A percentile compares a stretch with the other conserved stretches of the same genome.
Evolutionary conservation across 768 basidiomycete genomes (phyloP).

Genomic region (Amanita brunnescens): DNA sequence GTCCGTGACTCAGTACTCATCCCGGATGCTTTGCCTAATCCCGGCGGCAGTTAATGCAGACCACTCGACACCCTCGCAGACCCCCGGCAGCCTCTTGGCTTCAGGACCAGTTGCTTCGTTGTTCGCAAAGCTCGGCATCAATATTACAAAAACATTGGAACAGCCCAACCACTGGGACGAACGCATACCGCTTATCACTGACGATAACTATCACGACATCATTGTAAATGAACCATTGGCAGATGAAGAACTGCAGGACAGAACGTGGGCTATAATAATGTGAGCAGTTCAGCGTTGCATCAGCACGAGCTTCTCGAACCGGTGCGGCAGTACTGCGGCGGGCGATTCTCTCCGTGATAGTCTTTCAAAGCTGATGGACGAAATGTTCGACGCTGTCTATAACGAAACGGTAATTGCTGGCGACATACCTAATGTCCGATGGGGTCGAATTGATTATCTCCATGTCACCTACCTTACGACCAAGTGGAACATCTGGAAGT

Average conservation of each 20-base stretch:
- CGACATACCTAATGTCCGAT: slow-evolving; percentile 65
- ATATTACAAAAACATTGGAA: slow-evolving; percentile 49
- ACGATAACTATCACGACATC: slow-evolving; percentile 67
- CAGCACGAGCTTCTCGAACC: background rate
- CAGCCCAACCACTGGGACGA: slow-evolving; percentile 50
- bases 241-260: slow-evolving; percentile 52
- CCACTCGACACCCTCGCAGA: slow-evolving; percentile 9
- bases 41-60: slow-evolving; percentile 10
- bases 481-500: slow-evolving; percentile 85
- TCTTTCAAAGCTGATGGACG: slow-evolving; percentile 61
- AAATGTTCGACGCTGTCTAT: slow-evolving; percentile 66
- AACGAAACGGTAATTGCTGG: slow-evolving; percentile 50
- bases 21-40: too few species aligned
- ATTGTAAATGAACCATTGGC: slow-evolving; percentile 64
- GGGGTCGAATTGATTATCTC: slow-evolving; percentile 83
- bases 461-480: slow-evolving; percentile 78
- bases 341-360: slow-evolving; percentile 53
- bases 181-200: slow-evolving; percentile 72
- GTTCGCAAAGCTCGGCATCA: slow-evolving; percentile 55
- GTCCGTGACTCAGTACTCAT: slow-evolving; percentile 56
- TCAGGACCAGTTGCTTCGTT: slow-evolving; percentile 46
- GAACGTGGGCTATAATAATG: slow-evolving; percentile 78
- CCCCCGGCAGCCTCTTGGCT: slow-evolving; percentile 30
- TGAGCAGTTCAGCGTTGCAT: slow-evolving; percentile 27
- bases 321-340: slow-evolving; percentile 27